phyloP scores from a whole-genome alignment of 75 land plant genomes.

The Isoetes taiwanensis region DNA sequence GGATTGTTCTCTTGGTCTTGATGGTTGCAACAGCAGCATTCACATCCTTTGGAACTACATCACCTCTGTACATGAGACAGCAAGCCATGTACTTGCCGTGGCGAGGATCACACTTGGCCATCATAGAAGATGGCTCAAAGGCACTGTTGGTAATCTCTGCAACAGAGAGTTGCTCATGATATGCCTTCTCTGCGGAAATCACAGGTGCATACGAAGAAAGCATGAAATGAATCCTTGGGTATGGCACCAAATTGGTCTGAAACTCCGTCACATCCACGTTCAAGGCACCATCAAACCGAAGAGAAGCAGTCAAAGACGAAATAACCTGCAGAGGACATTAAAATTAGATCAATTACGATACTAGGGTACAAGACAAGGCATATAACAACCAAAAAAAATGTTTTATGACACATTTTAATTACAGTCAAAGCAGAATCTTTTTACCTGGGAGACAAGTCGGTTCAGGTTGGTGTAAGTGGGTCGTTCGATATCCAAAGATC shows the following conservation, averaged over 20 bases:
- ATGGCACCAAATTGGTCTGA: slow-evolving; percentile 25
- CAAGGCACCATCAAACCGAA: slow-evolving; percentile 35
- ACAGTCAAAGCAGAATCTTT: too few relatives aligned
- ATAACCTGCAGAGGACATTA: slow-evolving; percentile 13
- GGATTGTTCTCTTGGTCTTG: too few relatives aligned
- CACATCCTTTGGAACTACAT: too few relatives aligned
- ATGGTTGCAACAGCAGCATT: too few relatives aligned
- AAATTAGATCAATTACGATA: neutral
- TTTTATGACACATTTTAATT: neutral
- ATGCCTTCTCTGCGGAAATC: slow-evolving; percentile 18
- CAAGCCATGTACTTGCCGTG: too few relatives aligned
- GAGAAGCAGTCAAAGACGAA: slow-evolving; percentile 27
- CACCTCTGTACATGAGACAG: too few relatives aligned
- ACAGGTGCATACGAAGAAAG: slow-evolving; percentile 51
- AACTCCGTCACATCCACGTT: slow-evolving; percentile 29
- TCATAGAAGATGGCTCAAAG: slow-evolving; percentile 46
- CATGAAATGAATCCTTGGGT: slow-evolving; percentile 50
- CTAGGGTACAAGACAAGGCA: too few relatives aligned
- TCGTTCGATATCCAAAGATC: slow-evolving; percentile 26
- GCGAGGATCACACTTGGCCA: slow-evolving; percentile 57
- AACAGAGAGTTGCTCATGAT: slow-evolving; percentile 49
- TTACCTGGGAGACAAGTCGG: slow-evolving; percentile 27
- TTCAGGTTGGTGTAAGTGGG: slow-evolving; percentile 46
- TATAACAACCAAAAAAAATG: too few relatives aligned
- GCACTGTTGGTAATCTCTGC: slow-evolving; percentile 48